Evolutionary conservation across 2,329 filamentous ascomycete genomes (phyloP).

Genomic region (Trichoderma breve): DNA sequence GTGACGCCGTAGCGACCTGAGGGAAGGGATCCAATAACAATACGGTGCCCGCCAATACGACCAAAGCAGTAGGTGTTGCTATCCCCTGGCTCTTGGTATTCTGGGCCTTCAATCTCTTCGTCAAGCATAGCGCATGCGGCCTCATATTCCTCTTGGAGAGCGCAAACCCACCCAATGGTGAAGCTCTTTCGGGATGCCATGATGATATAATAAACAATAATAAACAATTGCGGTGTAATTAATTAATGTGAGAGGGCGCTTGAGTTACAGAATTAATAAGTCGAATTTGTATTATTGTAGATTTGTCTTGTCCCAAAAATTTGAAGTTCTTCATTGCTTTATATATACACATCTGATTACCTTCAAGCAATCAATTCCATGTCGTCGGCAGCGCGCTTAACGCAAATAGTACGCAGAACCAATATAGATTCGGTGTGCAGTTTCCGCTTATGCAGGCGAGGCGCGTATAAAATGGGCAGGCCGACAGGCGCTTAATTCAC

Average conservation of each 20-base stretch:
- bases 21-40: conserved; percentile 24
- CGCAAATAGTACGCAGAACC: neutral
- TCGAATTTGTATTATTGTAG: neutral
- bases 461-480: neutral
- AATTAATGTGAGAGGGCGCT: neutral
- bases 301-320: neutral
- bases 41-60: conserved; percentile 14
- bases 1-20: neutral
- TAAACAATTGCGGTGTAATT: neutral
- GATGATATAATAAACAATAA: neutral
- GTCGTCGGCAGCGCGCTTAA: neutral
- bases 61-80: conserved; percentile 20
- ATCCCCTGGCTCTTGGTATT: neutral
- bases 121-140: neutral
- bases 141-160: neutral
- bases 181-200: neutral
- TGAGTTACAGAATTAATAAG: neutral
- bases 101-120: neutral
- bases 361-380: rapidly evolving
- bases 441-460: neutral
- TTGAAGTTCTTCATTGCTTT: neutral
- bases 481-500: neutral
- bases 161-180: neutral
- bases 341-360: neutral
- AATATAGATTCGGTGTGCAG: neutral